Evolutionary conservation across 768 basidiomycete species (phyloP).

Genomic region (Mycena rebaudengoi): DNA sequence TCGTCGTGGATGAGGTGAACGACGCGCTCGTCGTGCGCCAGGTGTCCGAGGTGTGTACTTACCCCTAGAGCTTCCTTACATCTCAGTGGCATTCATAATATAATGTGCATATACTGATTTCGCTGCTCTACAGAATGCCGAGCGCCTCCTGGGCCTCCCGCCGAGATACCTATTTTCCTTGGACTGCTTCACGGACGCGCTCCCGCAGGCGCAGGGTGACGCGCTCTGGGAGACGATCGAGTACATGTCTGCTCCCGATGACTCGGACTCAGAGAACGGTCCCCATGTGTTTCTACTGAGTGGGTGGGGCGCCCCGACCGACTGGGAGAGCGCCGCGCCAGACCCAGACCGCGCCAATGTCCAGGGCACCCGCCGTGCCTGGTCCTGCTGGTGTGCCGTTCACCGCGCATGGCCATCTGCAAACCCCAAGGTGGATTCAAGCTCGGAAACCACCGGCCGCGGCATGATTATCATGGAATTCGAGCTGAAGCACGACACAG

Average conservation of each 20-base stretch:
- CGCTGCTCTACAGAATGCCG: conserved; percentile 65
- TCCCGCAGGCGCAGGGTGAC: conserved; percentile 72
- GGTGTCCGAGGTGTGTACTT: conserved; percentile 86
- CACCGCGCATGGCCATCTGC: conserved; percentile 69
- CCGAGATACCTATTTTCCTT: conserved; percentile 75
- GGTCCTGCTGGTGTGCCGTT: conserved; percentile 77
- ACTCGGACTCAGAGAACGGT: conserved; percentile 50
- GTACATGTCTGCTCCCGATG: conserved; percentile 63
- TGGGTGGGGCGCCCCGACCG: conserved; percentile 80
- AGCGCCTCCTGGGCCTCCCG: conserved; percentile 76
- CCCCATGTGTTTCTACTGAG: conserved; percentile 75
- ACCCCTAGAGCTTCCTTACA: conserved; percentile 19
- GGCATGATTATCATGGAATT: conserved; percentile 79
- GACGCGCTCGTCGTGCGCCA: conserved; percentile 73
- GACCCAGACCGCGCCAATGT: conserved; percentile 35
- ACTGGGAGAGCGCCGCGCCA: conserved; percentile 50
- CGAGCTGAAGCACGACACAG: conserved; percentile 73
- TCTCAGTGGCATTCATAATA: no score
- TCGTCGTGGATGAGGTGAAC: conserved; percentile 71
- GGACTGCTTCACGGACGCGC: conserved; percentile 75
- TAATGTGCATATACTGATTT: not conserved
- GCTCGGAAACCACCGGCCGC: no score
- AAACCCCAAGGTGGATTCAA: conserved; percentile 16
- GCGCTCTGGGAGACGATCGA: conserved; percentile 79
- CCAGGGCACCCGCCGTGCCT: conserved; percentile 52